Evolutionary conservation across 2,329 filamentous ascomycete genomes (phyloP), one percentile per base, ranked within the genome.

Genomic region (Davidsoniella neocaledoniae): DNA sequence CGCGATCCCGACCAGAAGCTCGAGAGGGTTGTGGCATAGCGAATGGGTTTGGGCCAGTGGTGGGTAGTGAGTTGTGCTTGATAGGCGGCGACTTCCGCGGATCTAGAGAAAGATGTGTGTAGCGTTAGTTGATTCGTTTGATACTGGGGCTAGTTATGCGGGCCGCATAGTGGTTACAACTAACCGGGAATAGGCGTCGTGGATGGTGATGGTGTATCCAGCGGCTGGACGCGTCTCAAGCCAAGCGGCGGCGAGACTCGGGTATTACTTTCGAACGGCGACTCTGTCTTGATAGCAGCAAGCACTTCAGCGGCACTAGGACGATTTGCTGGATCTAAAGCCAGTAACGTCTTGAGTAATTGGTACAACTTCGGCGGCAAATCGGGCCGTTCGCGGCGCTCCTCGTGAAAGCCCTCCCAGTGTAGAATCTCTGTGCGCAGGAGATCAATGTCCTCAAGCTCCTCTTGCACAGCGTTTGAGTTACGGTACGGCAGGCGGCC

Each of bases 271-370:
- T 73, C 68, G 44, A 71, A 60, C 41, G 61, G 66, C 56, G 64
- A 76, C 66, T 84, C 81, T 37, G 75, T 79, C 56, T 83, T 81
- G 63, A 94, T 85, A 2, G 78, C 83, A 8, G 72, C 71, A 38
- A 96, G 64, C 1, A 98, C 90, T 51, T 96, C 88, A 43, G 79
- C 84, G 1, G 91, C 88, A 42, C 79, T 86, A 0, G 91, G 91
- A 5, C 91, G 73, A 50, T 87, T 77, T 1, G 69, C 67, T 0
- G 90, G 86, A 53, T 88, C 73, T 10, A 93, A 69, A 1, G 86
- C 81, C 5, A 98, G 72, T 4, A 98, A 70, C 50, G 77, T 77
- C 61, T 86, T 87, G 3, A 98, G 71, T 49, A 94, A 79, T 43
- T 77, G 77, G 63, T 96, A 98, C 0, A 98, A 73, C 61, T 85